Evolutionary conservation across 208 protist genomes (phyloP).

Genomic region (Trypanosoma scelopori): DNA sequence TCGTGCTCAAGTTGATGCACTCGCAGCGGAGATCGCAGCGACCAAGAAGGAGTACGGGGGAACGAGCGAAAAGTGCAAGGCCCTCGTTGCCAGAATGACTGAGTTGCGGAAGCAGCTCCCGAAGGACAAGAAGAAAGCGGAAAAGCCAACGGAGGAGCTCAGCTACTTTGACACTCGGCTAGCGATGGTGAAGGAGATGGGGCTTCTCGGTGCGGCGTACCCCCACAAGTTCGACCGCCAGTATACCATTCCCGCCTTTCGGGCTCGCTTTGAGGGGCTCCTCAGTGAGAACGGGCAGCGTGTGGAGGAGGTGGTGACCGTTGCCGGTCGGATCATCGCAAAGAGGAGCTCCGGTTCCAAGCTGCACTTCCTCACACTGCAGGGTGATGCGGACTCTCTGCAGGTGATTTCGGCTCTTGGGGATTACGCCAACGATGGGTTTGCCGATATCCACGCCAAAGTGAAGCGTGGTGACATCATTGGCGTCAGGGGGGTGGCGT

Average conservation of each 20-base stretch:
- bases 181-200: constrained; percentile 87
- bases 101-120: constrained; percentile 58
- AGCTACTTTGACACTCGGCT: constrained; percentile 87
- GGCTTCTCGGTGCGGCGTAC: constrained; percentile 91
- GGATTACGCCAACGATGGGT: constrained; percentile 82
- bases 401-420: constrained; percentile 90
- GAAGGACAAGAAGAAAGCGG: constrained; percentile 48
- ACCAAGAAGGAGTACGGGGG: constrained; percentile 69
- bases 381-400: constrained; percentile 92
- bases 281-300: constrained; percentile 57
- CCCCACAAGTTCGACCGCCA: constrained; percentile 97
- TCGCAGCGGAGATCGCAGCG: constrained; percentile 66
- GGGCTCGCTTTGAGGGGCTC: constrained; percentile 54
- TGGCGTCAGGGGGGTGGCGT: constrained; percentile 93
- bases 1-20: constrained; percentile 69
- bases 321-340: constrained; percentile 87
- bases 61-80: constrained; percentile 63
- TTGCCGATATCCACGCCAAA: constrained; percentile 76
- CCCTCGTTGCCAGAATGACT: constrained; percentile 74
- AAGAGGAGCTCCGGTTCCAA: constrained; percentile 90
- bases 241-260: constrained; percentile 90
- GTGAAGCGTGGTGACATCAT: constrained; percentile 99
- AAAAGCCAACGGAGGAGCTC: constrained; percentile 50
- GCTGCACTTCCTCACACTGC: constrained; percentile 97
- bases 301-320: constrained; percentile 61